A percentile compares a stretch with the other conserved stretches of the same genome.
Evolutionary conservation across 2,329 filamentous ascomycete genomes (phyloP).

Genomic region (Xenosphaeropsis pyriputrescens): DNA sequence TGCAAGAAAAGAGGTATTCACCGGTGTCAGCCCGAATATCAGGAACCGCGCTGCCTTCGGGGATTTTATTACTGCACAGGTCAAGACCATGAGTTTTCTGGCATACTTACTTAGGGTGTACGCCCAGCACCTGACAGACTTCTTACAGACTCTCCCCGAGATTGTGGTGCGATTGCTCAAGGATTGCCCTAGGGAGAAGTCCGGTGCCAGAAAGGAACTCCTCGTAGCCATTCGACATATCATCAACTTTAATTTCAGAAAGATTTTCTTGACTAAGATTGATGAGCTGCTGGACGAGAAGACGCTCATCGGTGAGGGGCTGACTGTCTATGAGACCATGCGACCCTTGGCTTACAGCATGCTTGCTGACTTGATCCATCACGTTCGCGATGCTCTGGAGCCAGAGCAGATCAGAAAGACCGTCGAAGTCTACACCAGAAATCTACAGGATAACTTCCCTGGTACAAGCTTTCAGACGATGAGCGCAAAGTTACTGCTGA

Average conservation of each 20-base stretch:
- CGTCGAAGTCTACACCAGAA: slow-evolving; percentile 93
- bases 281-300: slow-evolving; percentile 89
- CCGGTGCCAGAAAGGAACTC: slow-evolving; percentile 82
- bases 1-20: slow-evolving; percentile 69
- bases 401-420: slow-evolving; percentile 90
- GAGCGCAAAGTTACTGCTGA: slow-evolving; percentile 92
- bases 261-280: slow-evolving; percentile 88
- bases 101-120: slow-evolving; percentile 87
- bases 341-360: slow-evolving; percentile 93
- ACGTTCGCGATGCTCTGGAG: slow-evolving; percentile 77
- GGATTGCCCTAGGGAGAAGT: slow-evolving; percentile 91
- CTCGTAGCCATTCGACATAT: slow-evolving; percentile 95
- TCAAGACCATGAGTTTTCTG: slow-evolving; percentile 98
- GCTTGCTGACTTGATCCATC: slow-evolving; percentile 95
- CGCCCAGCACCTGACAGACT: slow-evolving; percentile 74
- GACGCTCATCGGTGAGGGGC: slow-evolving; percentile 84
- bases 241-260: slow-evolving; percentile 96
- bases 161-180: slow-evolving; percentile 85
- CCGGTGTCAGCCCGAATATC: slow-evolving; percentile 84
- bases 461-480: slow-evolving; percentile 99
- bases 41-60: slow-evolving; percentile 90
- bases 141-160: slow-evolving; percentile 69
- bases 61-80: slow-evolving; percentile 94
- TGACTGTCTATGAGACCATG: slow-evolving; percentile 96
- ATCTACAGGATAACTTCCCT: slow-evolving; percentile 87